These are phyloP conservation scores for Cryphonectria naterciae DNA, from an alignment of 2,329 filamentous ascomycete genomes.

Conservation along the genomic window DNA sequence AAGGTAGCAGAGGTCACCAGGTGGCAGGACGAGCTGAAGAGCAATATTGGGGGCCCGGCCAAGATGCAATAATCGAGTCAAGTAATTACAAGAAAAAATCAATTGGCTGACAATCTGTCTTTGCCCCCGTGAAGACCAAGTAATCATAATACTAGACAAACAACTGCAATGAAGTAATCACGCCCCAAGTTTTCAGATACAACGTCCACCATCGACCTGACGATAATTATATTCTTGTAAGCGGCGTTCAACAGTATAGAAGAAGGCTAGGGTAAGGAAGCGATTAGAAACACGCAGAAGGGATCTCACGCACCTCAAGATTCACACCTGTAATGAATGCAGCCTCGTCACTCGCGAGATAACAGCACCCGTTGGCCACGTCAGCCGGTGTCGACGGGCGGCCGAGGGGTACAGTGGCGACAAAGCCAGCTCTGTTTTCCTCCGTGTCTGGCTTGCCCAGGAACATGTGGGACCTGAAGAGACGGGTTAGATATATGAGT, in stretches of 20 bases:
- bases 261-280: background rate
- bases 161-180: background rate
- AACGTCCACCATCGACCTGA: conserved; percentile 18
- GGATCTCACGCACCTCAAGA: conserved; percentile 54
- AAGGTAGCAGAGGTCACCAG: background rate
- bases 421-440: conserved; percentile 60
- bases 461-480: conserved; percentile 50
- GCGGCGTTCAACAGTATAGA: background rate
- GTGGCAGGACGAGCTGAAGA: background rate
- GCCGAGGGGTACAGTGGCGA: conserved; percentile 59
- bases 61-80: background rate
- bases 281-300: background rate
- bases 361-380: conserved; percentile 72
- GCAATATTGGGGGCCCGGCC: background rate
- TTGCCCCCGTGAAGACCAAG: background rate
- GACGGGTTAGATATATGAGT: background rate
- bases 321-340: conserved; percentile 75
- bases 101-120: background rate
- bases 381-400: conserved; percentile 63
- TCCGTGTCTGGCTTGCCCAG: conserved; percentile 65
- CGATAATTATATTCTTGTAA: background rate
- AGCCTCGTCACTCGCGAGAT: conserved; percentile 72
- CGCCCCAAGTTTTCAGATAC: background rate
- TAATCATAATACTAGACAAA: too few relatives aligned
- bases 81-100: background rate